Conservation (phyloP, 2,329 filamentous ascomycete species). For the Fusarium brachygibbosum region DNA sequence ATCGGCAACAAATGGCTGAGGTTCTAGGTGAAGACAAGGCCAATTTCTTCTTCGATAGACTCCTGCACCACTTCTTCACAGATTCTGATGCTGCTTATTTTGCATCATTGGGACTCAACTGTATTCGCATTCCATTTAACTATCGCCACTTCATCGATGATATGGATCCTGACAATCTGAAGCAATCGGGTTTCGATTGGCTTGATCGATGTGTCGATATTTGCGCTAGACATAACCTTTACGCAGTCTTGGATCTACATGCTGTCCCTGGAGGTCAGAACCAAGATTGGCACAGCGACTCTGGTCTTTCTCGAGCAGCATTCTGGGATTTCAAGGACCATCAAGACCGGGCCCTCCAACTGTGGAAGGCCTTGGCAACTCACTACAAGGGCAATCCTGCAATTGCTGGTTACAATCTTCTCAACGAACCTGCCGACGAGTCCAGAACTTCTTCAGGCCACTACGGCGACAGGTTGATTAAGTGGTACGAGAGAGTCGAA, state of each 20-base stretch:
- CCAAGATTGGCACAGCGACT: constrained; percentile 63
- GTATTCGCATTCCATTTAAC: constrained; percentile 71
- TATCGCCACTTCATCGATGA: constrained; percentile 70
- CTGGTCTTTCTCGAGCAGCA: constrained; percentile 54
- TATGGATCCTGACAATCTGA: constrained; percentile 63
- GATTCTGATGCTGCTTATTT: constrained; percentile 71
- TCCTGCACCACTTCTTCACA: constrained; percentile 70
- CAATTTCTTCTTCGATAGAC: constrained; percentile 71
- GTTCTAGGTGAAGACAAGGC: constrained; percentile 69
- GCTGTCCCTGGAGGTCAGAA: constrained; percentile 62
- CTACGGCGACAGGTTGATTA: constrained; percentile 51
- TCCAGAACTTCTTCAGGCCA: constrained; percentile 43
- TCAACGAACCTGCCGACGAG: constrained; percentile 53
- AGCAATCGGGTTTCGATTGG: constrained; percentile 62
- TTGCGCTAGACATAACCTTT: constrained; percentile 59
- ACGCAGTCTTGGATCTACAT: constrained; percentile 61
- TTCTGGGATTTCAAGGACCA: constrained; percentile 64
- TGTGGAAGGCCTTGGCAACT: constrained; percentile 59
- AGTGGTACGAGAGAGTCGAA: constrained; percentile 59
- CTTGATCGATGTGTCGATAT: constrained; percentile 64
- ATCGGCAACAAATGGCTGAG: constrained; percentile 65
- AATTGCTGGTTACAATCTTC: constrained; percentile 58
- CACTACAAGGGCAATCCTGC: constrained; percentile 60
- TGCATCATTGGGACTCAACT: constrained; percentile 68
- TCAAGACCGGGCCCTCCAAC: constrained; percentile 60